Percentiles rank a stretch among this genome's conserved stretches.
Evolutionary conservation across 2,329 filamentous ascomycete species (phyloP).

Genomic region (Ascosphaera apis): DNA sequence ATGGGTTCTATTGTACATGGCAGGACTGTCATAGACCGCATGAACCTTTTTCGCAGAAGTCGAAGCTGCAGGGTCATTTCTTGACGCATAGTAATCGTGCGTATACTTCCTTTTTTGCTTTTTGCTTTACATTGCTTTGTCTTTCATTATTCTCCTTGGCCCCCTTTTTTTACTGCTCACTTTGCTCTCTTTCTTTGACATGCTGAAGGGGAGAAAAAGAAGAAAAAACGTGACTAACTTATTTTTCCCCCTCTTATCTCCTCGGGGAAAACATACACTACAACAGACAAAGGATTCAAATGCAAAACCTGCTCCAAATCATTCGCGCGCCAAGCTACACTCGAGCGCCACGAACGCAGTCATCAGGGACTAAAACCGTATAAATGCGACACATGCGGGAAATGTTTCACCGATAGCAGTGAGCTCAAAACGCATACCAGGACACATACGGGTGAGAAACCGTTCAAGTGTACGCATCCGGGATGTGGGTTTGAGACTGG

Average conservation of each 20-base stretch:
- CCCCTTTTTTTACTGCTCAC: too few relatives aligned
- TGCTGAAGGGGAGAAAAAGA: too few relatives aligned
- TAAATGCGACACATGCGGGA: constrained; percentile 18
- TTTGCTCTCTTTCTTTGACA: too few relatives aligned
- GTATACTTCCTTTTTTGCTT: constrained; percentile 5
- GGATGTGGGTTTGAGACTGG: constrained; percentile 21
- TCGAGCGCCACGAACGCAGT: constrained; percentile 21
- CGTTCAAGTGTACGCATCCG: constrained; percentile 20
- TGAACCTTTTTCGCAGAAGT: constrained; percentile 23
- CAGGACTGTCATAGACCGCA: constrained; percentile 19
- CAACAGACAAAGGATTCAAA: constrained; percentile 20
- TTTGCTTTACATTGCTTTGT: too few relatives aligned
- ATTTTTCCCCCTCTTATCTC: too few relatives aligned
- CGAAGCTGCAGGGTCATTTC: constrained; percentile 22
- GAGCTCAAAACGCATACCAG: constrained; percentile 22
- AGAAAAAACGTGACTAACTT: too few relatives aligned
- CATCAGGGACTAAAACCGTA: constrained; percentile 22
- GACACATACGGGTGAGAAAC: constrained; percentile 21
- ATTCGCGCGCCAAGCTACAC: constrained; percentile 20
- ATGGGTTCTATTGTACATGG: constrained; percentile 23
- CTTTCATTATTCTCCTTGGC: too few relatives aligned
- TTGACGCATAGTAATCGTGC: constrained; percentile 22
- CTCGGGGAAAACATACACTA: too few relatives aligned
- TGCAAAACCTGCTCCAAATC: constrained; percentile 19
- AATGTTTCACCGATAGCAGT: constrained; percentile 22